Evolutionary conservation across 2,329 filamentous ascomycete genomes (phyloP), one percentile per base, ranked within the genome.

Genomic region (Phialocephala sp.): DNA sequence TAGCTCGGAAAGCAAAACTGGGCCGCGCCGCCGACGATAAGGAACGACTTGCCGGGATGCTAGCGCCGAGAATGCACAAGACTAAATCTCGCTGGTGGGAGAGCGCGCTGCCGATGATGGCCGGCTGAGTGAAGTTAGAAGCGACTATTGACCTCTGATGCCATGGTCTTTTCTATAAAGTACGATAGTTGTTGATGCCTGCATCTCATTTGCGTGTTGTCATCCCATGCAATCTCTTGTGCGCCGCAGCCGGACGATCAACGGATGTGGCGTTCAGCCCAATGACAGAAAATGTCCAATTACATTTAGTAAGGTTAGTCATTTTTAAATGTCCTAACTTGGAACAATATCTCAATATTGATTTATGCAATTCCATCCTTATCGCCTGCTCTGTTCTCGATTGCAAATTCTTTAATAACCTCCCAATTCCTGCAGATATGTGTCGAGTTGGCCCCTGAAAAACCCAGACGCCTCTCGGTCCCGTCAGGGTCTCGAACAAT

Each of bases 381-480:
- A 56, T 75, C 67, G 45, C 71, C 71, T 1, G 70, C 64, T 15
- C 70, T 63, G 61, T 72, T 69, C 64, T 72, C 68, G 56, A 72
- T 65, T 32, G 73, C 66, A 39, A 71, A 72, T n/a, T 60, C 54
- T 50, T 66, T 67, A 39, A 75, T 74, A 24, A 62, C 65, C 47
- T 72, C 68, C 74, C 71, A 75, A 41, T 74, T 72, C n/a, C 73
- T 64, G 66, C 73, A 76, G 32, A 70, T 64, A 68, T 76, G 74
- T 5, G 70, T 72, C 2, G 71, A 72, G 58, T 72, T 71, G 1
- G 71, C 71, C 15, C 73, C 73, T 32, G 65, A 71, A 37, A 76
- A 74, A 0, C 72, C 71, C 52, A 69, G 62, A 27, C 64, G 58
- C 5, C 56, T 57, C 24, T 69, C 67, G n/a, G 62, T 68, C 37